phyloP scores from a whole-genome alignment of 768 basidiomycete species.

The Rhizopogon roseolus region DNA sequence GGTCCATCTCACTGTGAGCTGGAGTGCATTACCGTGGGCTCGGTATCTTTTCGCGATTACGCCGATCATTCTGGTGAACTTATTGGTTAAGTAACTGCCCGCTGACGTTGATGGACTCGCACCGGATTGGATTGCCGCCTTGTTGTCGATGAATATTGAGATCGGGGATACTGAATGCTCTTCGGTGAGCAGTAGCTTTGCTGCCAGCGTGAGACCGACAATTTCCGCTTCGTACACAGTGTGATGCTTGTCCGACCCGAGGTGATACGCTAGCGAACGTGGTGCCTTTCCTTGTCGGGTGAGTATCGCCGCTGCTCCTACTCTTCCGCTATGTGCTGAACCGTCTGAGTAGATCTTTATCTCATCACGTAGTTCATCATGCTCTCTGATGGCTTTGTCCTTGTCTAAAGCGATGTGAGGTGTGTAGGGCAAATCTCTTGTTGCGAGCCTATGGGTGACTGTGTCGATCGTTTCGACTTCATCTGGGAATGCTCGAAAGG shows the following conservation, averaged over 20 bases:
- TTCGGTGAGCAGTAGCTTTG: neutral
- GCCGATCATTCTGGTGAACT: neutral
- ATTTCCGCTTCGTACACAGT: constrained; percentile 14
- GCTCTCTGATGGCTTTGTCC: neutral
- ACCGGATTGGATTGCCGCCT: constrained; percentile 3
- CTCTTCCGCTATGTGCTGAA: neutral
- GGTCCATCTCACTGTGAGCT: constrained; percentile 9
- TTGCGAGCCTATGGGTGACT: fast-evolving
- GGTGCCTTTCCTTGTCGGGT: neutral
- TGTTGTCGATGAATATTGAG: constrained; percentile 5
- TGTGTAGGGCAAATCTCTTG: neutral
- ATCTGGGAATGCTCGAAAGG: neutral
- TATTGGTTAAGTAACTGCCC: constrained; percentile 5
- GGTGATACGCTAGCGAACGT: neutral
- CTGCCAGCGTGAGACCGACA: constrained; percentile 7
- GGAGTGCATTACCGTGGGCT: neutral
- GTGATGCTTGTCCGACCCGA: constrained; percentile 1
- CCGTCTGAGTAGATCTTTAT: neutral
- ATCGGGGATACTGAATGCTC: neutral
- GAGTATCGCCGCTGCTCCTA: neutral
- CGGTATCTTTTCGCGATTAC: neutral
- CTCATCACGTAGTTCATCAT: neutral
- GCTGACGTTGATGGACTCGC: neutral
- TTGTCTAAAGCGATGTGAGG: neutral
- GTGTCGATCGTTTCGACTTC: neutral